A percentile compares a stretch with the other conserved stretches of the same genome.
Conservation (phyloP, 1,139 yeast genomes). For the Hyphopichia wangnamkhiaoensis region DNA sequence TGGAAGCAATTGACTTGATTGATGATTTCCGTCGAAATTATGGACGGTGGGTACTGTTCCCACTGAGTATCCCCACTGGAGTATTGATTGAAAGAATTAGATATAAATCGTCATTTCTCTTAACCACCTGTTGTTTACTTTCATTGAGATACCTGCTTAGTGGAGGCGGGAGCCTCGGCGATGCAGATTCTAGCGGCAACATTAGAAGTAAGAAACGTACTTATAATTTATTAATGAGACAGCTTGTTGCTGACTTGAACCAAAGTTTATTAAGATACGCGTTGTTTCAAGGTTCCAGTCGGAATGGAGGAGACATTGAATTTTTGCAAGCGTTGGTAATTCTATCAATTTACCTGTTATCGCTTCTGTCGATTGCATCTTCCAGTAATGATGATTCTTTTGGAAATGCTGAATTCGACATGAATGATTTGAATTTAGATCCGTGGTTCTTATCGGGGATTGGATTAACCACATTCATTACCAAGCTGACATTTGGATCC, state of each 20-base stretch:
- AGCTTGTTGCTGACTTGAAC: constrained; percentile 45
- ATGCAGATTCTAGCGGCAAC: constrained; percentile 14
- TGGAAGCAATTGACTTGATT: constrained; percentile 52
- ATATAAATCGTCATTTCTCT: constrained; percentile 56
- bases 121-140: constrained; percentile 66
- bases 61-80: constrained; percentile 52
- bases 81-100: constrained; percentile 55
- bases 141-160: constrained; percentile 51
- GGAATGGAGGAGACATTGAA: constrained; percentile 45
- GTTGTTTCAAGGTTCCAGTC: constrained; percentile 16
- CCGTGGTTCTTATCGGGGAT: constrained; percentile 63
- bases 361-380: constrained; percentile 51
- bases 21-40: constrained; percentile 64
- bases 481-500: constrained; percentile 41
- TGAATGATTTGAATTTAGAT: constrained; percentile 41
- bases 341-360: constrained; percentile 59
- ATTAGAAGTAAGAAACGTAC: constrained; percentile 19
- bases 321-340: constrained; percentile 67
- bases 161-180: constrained; percentile 26
- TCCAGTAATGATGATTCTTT: constrained; percentile 7
- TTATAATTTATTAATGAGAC: constrained; percentile 27
- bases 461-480: constrained; percentile 58
- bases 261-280: constrained; percentile 35
- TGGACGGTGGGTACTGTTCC: constrained; percentile 80
- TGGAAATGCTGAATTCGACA: constrained; percentile 13